These are phyloP conservation scores for Penicillium concentricum DNA, from an alignment of 2,329 filamentous ascomycete species.

Conservation along the genomic window DNA sequence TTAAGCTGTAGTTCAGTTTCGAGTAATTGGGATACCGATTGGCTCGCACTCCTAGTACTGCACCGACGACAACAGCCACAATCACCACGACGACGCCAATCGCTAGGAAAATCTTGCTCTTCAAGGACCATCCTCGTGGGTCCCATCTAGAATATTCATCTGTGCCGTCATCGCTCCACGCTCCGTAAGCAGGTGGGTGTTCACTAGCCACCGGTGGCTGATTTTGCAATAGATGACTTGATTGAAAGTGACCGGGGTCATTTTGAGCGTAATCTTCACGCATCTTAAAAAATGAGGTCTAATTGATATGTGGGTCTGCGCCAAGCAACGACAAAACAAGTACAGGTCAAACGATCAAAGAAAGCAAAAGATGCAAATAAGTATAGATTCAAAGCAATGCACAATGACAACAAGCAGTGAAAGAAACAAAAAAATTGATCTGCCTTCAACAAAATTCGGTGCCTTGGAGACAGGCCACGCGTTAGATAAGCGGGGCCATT, in stretches of 20 bases:
- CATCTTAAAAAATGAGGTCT: not conserved
- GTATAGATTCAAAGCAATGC: not conserved
- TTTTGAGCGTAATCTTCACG: not conserved
- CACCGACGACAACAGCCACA: conserved; percentile 46
- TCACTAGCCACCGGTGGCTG: not conserved
- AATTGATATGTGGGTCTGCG: not conserved
- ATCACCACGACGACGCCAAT: conserved; percentile 31
- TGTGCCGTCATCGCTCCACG: not conserved
- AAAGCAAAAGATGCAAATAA: no score
- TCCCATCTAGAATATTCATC: conserved; percentile 8
- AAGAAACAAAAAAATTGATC: not conserved
- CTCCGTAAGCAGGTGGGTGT: not conserved
- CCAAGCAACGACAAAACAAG: not conserved
- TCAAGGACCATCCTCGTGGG: conserved; percentile 8
- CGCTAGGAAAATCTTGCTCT: conserved; percentile 5
- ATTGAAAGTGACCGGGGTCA: not conserved
- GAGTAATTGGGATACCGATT: conserved; percentile 38
- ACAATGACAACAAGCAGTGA: not conserved
- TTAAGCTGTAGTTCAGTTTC: conserved; percentile 35
- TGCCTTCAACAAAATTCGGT: not conserved
- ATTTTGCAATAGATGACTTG: not conserved
- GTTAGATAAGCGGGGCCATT: conserved; percentile 8
- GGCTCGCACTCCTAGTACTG: conserved; percentile 34
- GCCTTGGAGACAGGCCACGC: conserved; percentile 4
- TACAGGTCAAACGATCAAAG: not conserved